Evolutionary conservation across 345 rosid species (phyloP), one percentile per base, ranked within the genome.

Genomic region (Brassica carinata): DNA sequence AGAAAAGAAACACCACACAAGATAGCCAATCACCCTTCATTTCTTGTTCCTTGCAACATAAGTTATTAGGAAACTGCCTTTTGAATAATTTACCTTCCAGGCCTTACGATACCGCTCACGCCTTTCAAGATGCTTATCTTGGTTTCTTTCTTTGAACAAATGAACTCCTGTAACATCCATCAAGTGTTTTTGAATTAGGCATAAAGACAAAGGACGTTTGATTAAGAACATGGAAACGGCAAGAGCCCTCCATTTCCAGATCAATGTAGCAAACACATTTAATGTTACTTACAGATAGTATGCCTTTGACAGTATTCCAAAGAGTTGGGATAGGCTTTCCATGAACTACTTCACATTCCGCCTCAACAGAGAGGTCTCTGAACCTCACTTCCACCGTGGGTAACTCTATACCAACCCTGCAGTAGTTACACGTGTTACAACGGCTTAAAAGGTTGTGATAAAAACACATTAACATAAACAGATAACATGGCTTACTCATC

Each of bases 41-140:
- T 38, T 34, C 43, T 10, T 51, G 10, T 72, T 57, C 38, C 59
- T n/a, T 33, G 71, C 29, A 72, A 65, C 61, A 2, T 7, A 36
- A 62, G 66, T 11, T 13, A 58, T 33, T 66, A 55, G 31, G 31
- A 40, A 38, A 38, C 2, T 26, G 58, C 40, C 26, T 65, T 26
- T 68, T 58, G 19, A 36, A 64, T 11, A 51, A 8, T 3, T 76
- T 76, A 76, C 84, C 80, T 81, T 69, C 68, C 72, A 55, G 67
- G 97, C 48, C 85, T 89, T 72, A 91, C 75, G 82, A 86, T 82
- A 67, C 97, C 93, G 10, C 87, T 89, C 34, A 89, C 90, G 40
- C 83, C 85, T 15, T 86, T 85, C 40, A 93, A 86, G 76, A 93
- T 86, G 76, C 63, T 77, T 67, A 90, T 77, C 85, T 77, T 87